Percentiles rank a stretch among this genome's conserved stretches.
Evolutionary conservation across 2,329 filamentous ascomycete genomes (phyloP).

Genomic region (Neoascochyta sp.): DNA sequence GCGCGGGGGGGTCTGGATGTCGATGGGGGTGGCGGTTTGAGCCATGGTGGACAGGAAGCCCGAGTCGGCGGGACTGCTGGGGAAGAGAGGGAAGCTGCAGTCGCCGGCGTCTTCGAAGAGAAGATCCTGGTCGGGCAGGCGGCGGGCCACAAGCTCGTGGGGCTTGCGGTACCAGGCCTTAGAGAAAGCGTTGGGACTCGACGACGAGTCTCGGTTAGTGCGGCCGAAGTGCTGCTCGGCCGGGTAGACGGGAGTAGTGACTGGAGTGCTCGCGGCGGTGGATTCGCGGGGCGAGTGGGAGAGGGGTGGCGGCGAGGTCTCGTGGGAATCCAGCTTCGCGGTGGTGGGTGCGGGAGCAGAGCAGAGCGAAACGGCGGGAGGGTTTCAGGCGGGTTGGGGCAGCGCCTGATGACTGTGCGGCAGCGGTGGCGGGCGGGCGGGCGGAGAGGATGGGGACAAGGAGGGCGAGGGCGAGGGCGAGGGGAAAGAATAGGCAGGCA

Average conservation of each 20-base stretch:
- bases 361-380: slow-evolving; percentile 2
- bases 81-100: slow-evolving; percentile 41
- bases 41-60: slow-evolving; percentile 46
- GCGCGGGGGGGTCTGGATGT: slow-evolving; percentile 54
- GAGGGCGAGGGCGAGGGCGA: too few relatives aligned
- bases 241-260: slow-evolving; percentile 42
- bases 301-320: slow-evolving; percentile 49
- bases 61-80: slow-evolving; percentile 26
- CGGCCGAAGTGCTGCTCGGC: slow-evolving; percentile 41
- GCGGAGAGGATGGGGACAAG: background rate
- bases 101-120: slow-evolving; percentile 42
- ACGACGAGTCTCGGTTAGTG: slow-evolving; percentile 38
- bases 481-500: too few relatives aligned
- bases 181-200: slow-evolving; percentile 31
- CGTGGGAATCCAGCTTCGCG: slow-evolving; percentile 55
- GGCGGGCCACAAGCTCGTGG: slow-evolving; percentile 31
- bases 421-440: slow-evolving; percentile 3
- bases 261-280: slow-evolving; percentile 51
- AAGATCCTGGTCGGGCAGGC: slow-evolving; percentile 32
- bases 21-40: slow-evolving; percentile 54
- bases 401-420: slow-evolving; percentile 12
- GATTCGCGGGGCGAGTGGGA: slow-evolving; percentile 52
- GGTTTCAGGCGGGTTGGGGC: slow-evolving; percentile 11
- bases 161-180: slow-evolving; percentile 47
- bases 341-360: slow-evolving; percentile 12